Percentiles rank a stretch among this genome's conserved stretches.
Evolutionary conservation across 2,329 filamentous ascomycete species (phyloP).

Genomic region (Aspergillus carbonarius): DNA sequence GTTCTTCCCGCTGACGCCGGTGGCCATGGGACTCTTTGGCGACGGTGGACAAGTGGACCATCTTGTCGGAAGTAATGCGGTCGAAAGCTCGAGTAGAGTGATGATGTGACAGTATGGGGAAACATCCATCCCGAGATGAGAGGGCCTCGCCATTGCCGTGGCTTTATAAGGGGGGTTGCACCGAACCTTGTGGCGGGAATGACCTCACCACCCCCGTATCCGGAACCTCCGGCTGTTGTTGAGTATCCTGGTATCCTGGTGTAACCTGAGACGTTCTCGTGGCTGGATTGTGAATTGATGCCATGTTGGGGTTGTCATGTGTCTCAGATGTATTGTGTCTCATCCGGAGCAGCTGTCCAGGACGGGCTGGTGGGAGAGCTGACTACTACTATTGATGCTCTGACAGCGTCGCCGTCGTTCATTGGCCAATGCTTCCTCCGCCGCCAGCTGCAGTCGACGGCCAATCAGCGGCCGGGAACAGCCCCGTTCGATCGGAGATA

Average conservation of each 20-base stretch:
- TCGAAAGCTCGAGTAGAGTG: too few relatives aligned
- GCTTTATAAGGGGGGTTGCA: background rate
- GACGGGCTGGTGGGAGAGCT: too few relatives aligned
- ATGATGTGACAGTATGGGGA: background rate
- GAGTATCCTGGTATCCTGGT: background rate
- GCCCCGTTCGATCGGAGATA: slow-evolving; percentile 1
- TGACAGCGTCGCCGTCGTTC: too few relatives aligned
- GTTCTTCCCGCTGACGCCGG: slow-evolving; percentile 13
- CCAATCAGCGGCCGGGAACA: too few relatives aligned
- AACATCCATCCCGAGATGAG: background rate
- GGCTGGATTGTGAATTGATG: background rate
- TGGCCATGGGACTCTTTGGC: slow-evolving; percentile 30
- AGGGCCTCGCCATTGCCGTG: background rate
- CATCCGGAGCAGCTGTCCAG: too few relatives aligned
- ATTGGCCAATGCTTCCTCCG: too few relatives aligned
- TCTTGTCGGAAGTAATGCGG: slow-evolving; percentile 20
- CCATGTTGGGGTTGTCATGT: too few relatives aligned
- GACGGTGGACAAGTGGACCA: slow-evolving; percentile 40
- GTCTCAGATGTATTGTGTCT: too few relatives aligned
- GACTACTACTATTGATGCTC: too few relatives aligned
- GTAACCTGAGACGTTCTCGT: background rate
- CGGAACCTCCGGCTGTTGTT: background rate
- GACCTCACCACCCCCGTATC: slow-evolving; percentile 14
- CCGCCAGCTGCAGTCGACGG: too few relatives aligned
- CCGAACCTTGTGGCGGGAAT: background rate